Conservation (phyloP, 2,329 filamentous ascomycete species). For the Magnaporthales sp. region DNA sequence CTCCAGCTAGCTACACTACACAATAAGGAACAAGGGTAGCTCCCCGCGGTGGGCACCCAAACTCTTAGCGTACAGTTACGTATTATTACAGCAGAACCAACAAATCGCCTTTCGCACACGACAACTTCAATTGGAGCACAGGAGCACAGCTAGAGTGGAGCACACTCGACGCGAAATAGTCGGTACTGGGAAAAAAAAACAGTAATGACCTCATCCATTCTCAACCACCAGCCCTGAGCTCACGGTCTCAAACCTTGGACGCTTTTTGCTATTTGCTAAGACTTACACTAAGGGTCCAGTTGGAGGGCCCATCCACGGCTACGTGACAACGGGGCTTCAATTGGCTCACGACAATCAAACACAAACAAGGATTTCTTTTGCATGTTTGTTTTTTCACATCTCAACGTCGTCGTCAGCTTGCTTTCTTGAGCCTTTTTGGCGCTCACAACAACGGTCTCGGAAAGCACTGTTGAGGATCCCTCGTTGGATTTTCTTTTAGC, state of each 20-base stretch:
- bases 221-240: not conserved
- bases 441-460: not conserved
- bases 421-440: not conserved
- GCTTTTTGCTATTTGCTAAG: conserved; percentile 1
- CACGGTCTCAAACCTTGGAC: not conserved
- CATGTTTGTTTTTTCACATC: not conserved
- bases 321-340: not conserved
- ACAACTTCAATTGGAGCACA: not conserved
- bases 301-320: not conserved
- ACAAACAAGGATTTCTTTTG: not conserved
- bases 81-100: not conserved
- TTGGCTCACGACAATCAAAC: not conserved
- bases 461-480: not conserved
- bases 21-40: not conserved
- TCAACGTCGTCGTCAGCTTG: not conserved
- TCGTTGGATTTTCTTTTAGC: not conserved
- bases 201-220: conserved; percentile 1
- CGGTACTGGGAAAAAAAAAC: not conserved
- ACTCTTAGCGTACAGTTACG: not conserved
- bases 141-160: not conserved
- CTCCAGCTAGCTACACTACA: not conserved
- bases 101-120: not conserved
- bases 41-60: not conserved
- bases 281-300: not conserved
- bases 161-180: not conserved